These are phyloP conservation scores for Carex kokanica DNA, from an alignment of 176 grass and related monocot species.

Conservation along the genomic window DNA sequence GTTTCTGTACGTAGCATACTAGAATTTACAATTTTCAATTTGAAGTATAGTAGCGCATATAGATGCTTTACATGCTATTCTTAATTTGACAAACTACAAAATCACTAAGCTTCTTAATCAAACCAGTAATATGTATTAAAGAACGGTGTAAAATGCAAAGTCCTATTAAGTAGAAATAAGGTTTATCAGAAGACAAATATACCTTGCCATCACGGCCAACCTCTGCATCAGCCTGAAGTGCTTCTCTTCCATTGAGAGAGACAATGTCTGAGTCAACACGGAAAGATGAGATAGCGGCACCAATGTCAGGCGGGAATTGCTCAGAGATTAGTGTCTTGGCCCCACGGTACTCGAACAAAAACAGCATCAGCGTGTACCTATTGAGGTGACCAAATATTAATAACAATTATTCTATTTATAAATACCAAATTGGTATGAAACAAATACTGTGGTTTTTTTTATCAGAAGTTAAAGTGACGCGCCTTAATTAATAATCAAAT, in stretches of 20 bases:
- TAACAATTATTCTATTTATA: background rate
- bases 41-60: background rate
- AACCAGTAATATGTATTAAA: background rate
- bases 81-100: background rate
- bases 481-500: background rate
- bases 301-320: conserved; percentile 89
- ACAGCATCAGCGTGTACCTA: conserved; percentile 93
- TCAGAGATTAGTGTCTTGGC: conserved; percentile 94
- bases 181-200: background rate
- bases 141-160: background rate
- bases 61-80: background rate
- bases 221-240: conserved; percentile 92
- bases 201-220: conserved; percentile 69
- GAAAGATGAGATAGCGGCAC: conserved; percentile 85
- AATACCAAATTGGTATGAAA: background rate
- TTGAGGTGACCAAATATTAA: background rate
- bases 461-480: background rate
- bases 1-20: background rate
- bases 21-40: background rate
- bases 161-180: background rate
- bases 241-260: conserved; percentile 80
- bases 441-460: background rate
- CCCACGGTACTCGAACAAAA: conserved; percentile 98
- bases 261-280: conserved; percentile 88
- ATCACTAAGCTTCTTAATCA: background rate